These are phyloP conservation scores for Gautieria morchelliformis DNA, from an alignment of 768 basidiomycete species.

Conservation along the genomic window DNA sequence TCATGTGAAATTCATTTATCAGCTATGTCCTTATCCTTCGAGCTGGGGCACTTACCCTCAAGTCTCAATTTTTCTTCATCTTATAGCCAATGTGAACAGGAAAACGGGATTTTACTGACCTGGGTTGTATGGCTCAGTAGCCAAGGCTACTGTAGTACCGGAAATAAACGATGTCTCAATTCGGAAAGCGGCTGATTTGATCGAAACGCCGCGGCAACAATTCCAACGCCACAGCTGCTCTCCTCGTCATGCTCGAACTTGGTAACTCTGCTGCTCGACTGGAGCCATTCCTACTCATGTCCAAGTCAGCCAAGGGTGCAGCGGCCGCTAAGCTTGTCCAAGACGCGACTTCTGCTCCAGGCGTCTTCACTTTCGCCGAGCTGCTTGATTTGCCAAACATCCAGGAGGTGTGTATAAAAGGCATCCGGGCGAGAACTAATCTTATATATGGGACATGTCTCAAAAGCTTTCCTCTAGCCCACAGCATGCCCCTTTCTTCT, in stretches of 20 bases:
- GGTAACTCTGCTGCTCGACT: slow-evolving; percentile 54
- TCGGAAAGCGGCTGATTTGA: too few species aligned
- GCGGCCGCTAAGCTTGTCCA: slow-evolving; percentile 83
- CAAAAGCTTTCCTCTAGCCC: slow-evolving; percentile 28
- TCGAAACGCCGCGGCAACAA: too few species aligned
- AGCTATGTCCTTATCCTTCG: too few species aligned
- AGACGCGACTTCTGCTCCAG: slow-evolving; percentile 81
- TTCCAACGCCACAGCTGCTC: too few species aligned
- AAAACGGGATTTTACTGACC: too few species aligned
- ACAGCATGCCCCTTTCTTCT: slow-evolving; percentile 49
- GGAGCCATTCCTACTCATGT: slow-evolving; percentile 88
- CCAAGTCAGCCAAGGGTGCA: slow-evolving; percentile 85
- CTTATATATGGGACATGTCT: neutral
- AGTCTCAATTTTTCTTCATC: too few species aligned
- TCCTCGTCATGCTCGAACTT: neutral
- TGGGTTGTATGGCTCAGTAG: too few species aligned
- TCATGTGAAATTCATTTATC: too few species aligned
- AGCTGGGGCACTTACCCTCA: too few species aligned
- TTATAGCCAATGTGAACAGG: too few species aligned
- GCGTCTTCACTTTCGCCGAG: slow-evolving; percentile 89
- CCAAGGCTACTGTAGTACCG: too few species aligned
- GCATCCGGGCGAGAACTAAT: neutral
- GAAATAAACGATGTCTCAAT: too few species aligned
- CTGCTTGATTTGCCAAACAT: slow-evolving; percentile 76
- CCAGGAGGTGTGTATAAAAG: slow-evolving; percentile 52